A percentile compares a stretch with the other conserved stretches of the same genome.
Evolutionary conservation across 257 asterid genomes (phyloP).

Genomic region (Solanum arcanum): DNA sequence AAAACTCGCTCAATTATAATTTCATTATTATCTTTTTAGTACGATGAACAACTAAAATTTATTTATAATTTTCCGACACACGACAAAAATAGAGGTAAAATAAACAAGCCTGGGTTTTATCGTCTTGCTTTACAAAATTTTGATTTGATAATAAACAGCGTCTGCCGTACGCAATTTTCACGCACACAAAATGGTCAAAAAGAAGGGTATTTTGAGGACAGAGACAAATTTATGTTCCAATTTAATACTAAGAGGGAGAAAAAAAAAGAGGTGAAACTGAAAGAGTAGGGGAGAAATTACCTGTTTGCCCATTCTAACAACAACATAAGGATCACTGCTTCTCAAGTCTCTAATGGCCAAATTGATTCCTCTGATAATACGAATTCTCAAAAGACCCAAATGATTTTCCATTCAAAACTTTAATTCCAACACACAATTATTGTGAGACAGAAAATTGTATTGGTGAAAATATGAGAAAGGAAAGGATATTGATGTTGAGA

Average conservation of each 20-base stretch:
- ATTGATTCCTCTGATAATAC: conserved; percentile 8
- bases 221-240: background rate
- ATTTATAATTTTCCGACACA: background rate
- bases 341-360: conserved; percentile 12
- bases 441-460: background rate
- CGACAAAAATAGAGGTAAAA: background rate
- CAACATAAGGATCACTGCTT: conserved; percentile 18
- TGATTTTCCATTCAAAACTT: conserved; percentile 1
- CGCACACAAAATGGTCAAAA: background rate
- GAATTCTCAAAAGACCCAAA: conserved; percentile 15
- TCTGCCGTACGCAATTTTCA: background rate
- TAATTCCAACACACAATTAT: background rate
- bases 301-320: conserved; percentile 57
- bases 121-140: background rate
- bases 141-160: background rate
- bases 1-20: too few species aligned
- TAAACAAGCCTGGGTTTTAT: background rate
- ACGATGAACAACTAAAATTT: background rate
- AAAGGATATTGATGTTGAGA: background rate
- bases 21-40: too few species aligned
- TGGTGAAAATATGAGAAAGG: background rate
- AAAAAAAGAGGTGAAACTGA: background rate
- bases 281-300: conserved; percentile 5
- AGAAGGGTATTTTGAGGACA: background rate
- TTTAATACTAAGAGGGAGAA: background rate